Evolutionary conservation across 2,329 filamentous ascomycete species (phyloP).

Genomic region (Penicillium oxalicum): DNA sequence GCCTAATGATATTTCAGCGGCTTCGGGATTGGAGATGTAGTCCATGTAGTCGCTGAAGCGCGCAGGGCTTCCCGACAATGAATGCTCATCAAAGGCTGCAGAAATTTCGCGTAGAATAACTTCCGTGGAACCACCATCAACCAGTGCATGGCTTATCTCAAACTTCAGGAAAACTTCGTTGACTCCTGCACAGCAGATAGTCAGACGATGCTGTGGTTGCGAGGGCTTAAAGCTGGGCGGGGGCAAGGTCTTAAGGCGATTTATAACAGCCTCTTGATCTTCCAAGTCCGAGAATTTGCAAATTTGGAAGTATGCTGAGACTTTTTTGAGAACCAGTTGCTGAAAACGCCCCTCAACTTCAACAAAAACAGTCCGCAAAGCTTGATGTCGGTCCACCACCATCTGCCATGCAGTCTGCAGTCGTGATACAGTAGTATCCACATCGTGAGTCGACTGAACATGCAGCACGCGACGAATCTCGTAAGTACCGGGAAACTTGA

Average conservation of each 20-base stretch:
- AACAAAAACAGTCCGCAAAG: constrained; percentile 8
- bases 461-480: constrained; percentile 5
- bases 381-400: constrained; percentile 8
- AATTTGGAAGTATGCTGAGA: constrained; percentile 1
- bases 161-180: background rate
- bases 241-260: background rate
- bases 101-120: constrained; percentile 1
- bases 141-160: background rate
- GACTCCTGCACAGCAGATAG: constrained; percentile 1
- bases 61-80: background rate
- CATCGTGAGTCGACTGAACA: background rate
- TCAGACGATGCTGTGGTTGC: constrained; percentile 1
- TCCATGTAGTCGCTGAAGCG: constrained; percentile 2
- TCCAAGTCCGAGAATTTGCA: background rate
- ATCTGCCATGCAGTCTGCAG: constrained; percentile 2
- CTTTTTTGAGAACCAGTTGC: constrained; percentile 9
- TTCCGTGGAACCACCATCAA: background rate
- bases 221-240: background rate
- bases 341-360: constrained; percentile 5
- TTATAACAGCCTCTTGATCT: background rate
- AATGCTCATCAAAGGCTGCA: constrained; percentile 1
- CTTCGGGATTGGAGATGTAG: background rate
- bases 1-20: background rate
- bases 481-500: constrained; percentile 7
- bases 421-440: background rate